Conservation (phyloP, 495 filamentous ascomycete genomes). For the Neurospora tetraspora region DNA sequence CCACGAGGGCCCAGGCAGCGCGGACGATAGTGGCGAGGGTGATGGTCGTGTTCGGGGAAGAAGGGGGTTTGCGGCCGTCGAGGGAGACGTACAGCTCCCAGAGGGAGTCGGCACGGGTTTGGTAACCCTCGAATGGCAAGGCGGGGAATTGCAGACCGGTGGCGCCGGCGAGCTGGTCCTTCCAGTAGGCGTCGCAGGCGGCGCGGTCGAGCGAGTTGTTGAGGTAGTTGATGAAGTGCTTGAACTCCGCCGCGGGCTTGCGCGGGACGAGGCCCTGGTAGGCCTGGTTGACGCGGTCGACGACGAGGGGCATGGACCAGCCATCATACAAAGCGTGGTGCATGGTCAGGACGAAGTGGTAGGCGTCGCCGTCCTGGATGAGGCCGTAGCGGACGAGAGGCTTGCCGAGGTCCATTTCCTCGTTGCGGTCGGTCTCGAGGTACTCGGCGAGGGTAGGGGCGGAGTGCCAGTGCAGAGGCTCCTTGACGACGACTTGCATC, state of each 20-base stretch:
- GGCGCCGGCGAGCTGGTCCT: conserved; percentile 38
- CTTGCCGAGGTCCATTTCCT: conserved; percentile 44
- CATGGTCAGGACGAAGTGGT: conserved; percentile 49
- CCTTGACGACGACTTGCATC: conserved; percentile 48
- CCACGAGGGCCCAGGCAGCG: conserved; percentile 51
- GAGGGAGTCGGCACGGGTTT: conserved; percentile 42
- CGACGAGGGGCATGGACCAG: conserved; percentile 49
- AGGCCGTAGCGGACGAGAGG: conserved; percentile 46
- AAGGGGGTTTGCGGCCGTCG: conserved; percentile 13
- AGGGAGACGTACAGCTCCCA: conserved; percentile 41
- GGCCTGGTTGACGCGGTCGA: conserved; percentile 40
- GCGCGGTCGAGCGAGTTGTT: conserved; percentile 21
- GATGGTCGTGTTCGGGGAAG: conserved; percentile 14
- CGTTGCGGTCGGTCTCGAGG: conserved; percentile 30
- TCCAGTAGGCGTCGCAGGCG: conserved; percentile 30
- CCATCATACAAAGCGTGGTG: conserved; percentile 64
- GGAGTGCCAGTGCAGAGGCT: conserved; percentile 36
- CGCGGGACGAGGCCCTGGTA: conserved; percentile 25
- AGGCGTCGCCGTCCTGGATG: conserved; percentile 25
- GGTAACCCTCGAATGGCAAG: conserved; percentile 44
- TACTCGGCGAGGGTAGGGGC: conserved; percentile 36
- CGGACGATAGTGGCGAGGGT: conserved; percentile 52
- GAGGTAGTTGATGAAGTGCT: conserved; percentile 35
- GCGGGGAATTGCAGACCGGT: conserved; percentile 47
- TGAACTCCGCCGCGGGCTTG: conserved; percentile 37